These are phyloP conservation scores for Erysimum cheiri DNA, from an alignment of 441 rosid species.

Conservation along the genomic window DNA sequence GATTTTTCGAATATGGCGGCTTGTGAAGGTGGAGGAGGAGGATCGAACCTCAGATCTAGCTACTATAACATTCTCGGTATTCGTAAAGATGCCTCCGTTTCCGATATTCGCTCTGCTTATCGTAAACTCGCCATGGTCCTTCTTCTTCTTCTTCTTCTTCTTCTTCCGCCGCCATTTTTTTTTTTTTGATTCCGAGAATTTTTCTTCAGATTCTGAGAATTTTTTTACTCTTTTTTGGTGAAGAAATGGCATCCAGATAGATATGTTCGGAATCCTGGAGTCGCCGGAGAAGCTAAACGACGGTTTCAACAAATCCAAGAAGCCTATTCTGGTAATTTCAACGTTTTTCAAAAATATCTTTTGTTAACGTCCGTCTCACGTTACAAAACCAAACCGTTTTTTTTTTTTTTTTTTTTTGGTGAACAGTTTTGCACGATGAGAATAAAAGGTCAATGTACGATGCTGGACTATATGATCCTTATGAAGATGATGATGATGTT, in stretches of 20 bases:
- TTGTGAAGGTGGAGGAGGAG: constrained; percentile 57
- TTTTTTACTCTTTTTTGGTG: too few species aligned
- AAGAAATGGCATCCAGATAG: constrained; percentile 90
- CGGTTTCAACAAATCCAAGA: constrained; percentile 79
- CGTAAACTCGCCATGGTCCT: constrained; percentile 77
- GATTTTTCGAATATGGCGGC: constrained; percentile 50
- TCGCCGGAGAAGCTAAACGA: constrained; percentile 64
- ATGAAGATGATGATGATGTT: constrained; percentile 79
- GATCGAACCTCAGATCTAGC: constrained; percentile 68
- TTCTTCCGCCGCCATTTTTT: neutral
- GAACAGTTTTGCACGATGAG: constrained; percentile 61
- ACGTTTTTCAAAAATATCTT: neutral
- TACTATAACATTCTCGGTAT: constrained; percentile 73
- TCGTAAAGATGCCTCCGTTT: constrained; percentile 50
- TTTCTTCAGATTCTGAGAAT: neutral
- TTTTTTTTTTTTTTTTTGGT: neutral
- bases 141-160: neutral
- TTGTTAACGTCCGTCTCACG: constrained; percentile 30
- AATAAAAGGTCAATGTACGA: constrained; percentile 67
- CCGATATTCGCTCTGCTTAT: constrained; percentile 70
- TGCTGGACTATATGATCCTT: constrained; percentile 60
- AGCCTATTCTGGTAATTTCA: constrained; percentile 68
- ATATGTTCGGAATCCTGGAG: constrained; percentile 59
- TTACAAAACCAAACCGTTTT: neutral
- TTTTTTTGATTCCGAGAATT: neutral